Evolutionary conservation across 2,329 filamentous ascomycete genomes (phyloP).

Genomic region (Clarireedia homoeocarpa): DNA sequence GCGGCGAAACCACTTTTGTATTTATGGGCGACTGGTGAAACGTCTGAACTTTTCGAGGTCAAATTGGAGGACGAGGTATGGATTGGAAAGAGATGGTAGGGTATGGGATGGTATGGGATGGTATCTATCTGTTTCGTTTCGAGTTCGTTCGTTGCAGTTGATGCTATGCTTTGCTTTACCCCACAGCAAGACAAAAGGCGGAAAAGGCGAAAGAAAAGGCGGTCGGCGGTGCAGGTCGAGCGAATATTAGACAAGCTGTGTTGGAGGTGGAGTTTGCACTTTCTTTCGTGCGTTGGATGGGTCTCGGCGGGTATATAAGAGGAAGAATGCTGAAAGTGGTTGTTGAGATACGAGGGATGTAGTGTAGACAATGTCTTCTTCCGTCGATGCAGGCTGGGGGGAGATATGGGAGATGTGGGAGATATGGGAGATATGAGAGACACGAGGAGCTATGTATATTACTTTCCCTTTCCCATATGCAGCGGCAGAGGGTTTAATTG

Average conservation of each 20-base stretch:
- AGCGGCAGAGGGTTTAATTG: conserved; percentile 3
- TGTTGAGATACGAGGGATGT: background rate
- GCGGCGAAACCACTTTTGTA: background rate
- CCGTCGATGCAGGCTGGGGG: background rate
- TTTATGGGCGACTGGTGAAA: conserved; percentile 6
- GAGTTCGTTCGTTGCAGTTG: background rate
- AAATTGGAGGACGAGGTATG: background rate
- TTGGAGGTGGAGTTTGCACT: background rate
- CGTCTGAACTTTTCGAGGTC: background rate
- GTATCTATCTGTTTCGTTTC: background rate
- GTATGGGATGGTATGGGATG: background rate
- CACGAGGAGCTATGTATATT: conserved; percentile 5
- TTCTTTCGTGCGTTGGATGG: too few species aligned
- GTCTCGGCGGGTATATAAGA: conserved; percentile 1
- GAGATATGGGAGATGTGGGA: background rate
- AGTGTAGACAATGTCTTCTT: background rate
- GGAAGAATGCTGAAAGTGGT: conserved; percentile 5
- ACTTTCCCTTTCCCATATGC: conserved; percentile 1
- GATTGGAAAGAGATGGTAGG: too few species aligned
- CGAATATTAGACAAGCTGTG: background rate
- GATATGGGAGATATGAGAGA: background rate
- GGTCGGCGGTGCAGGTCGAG: background rate
- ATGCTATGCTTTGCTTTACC: background rate
- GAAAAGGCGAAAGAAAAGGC: background rate
- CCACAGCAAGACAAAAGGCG: too few species aligned